These are phyloP conservation scores for Fusarium nanum DNA, from an alignment of 2,329 filamentous ascomycete species.

Conservation along the genomic window DNA sequence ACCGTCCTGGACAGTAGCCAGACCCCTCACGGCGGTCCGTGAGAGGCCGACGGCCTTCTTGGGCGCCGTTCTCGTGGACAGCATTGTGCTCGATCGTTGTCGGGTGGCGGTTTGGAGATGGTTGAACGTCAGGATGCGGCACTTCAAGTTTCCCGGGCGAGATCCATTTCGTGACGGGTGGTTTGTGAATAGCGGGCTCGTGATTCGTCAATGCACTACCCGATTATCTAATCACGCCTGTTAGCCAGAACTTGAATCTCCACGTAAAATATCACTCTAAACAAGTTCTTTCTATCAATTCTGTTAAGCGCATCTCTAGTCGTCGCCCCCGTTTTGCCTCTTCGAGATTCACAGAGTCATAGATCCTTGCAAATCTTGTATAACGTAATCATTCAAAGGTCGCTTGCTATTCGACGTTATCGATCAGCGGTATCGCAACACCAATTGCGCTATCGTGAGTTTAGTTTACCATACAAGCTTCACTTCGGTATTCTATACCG, in stretches of 20 bases:
- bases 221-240: conserved; percentile 46
- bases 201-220: conserved; percentile 57
- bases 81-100: conserved; percentile 55
- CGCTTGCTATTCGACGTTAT: conserved; percentile 30
- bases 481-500: conserved; percentile 7
- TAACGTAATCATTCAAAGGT: conserved; percentile 32
- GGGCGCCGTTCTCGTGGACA: conserved; percentile 58
- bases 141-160: conserved; percentile 52
- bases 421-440: conserved; percentile 33
- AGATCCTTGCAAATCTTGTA: conserved; percentile 24
- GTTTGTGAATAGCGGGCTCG: conserved; percentile 52
- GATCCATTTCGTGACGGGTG: conserved; percentile 46
- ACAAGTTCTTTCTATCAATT: conserved; percentile 37
- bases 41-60: conserved; percentile 55
- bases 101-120: conserved; percentile 48
- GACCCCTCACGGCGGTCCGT: conserved; percentile 68
- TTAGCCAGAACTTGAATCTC: conserved; percentile 47
- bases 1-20: conserved; percentile 84
- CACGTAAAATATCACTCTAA: rapidly evolving
- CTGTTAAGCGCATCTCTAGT: conserved; percentile 28
- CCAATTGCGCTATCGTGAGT: conserved; percentile 11
- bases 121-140: conserved; percentile 51
- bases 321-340: conserved; percentile 25
- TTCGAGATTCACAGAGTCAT: conserved; percentile 43
- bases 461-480: conserved; percentile 9